These are phyloP conservation scores for Acanthamoeba divionensis DNA, from an alignment of 208 protist genomes.

Conservation along the genomic window DNA sequence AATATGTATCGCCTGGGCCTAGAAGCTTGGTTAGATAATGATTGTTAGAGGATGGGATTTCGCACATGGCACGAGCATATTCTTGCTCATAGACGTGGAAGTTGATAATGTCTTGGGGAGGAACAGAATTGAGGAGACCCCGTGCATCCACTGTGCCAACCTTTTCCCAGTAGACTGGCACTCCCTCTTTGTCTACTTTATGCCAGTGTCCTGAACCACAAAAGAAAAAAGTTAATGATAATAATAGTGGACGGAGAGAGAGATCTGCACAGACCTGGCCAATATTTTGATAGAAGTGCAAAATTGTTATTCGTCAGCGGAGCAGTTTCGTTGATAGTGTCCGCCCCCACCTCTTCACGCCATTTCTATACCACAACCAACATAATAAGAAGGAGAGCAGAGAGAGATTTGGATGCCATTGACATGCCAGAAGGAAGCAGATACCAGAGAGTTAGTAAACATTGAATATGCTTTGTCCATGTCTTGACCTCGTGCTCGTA, in stretches of 20 bases:
- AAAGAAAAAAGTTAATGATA: not conserved
- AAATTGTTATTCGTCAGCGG: constrained; percentile 18
- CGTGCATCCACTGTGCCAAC: constrained; percentile 6
- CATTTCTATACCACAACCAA: not conserved
- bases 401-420: too few species aligned
- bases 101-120: not conserved
- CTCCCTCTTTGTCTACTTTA: not conserved
- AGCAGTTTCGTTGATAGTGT: constrained; percentile 4
- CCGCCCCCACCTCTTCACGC: not conserved
- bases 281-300: not conserved
- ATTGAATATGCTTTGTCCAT: constrained; percentile 43
- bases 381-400: not conserved
- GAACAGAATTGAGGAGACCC: not conserved
- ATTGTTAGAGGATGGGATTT: not conserved
- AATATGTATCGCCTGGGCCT: not conserved
- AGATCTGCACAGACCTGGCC: not conserved
- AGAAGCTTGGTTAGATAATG: not conserved
- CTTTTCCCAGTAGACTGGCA: not conserved
- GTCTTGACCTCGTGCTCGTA: constrained; percentile 33
- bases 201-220: not conserved
- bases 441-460: constrained; percentile 41
- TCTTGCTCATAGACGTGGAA: constrained; percentile 48
- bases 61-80: not conserved
- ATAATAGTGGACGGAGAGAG: not conserved
- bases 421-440: not conserved